Base-by-base conservation (phyloP, 1,284 basidiomycete genomes). In the Pholiota adiposa region DNA sequence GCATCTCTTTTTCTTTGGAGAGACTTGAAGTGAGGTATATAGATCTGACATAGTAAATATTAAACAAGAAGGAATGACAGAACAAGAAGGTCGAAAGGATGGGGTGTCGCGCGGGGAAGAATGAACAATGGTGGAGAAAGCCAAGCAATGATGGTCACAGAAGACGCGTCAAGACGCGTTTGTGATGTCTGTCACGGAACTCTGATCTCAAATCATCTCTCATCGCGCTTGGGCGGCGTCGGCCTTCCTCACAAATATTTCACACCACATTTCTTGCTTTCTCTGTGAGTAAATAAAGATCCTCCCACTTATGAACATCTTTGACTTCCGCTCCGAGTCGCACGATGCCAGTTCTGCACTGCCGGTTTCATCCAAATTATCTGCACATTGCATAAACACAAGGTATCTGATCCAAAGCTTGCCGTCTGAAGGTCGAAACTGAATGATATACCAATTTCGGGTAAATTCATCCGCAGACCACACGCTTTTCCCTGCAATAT, bases 1-100 rank as follows among this genome's bases (percentile, higher is more conserved):
- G 65, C 72, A 75, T 55, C 88, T 83, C 72, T 87, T 89, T 77
- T 90, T 92, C 68, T 73, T 81, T 1, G 87, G 88, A 40, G 89
- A 89, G 51, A 89, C 75, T 53, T 79, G 75, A 25, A 90, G 80
- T 33, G 81, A 72, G 44, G 84, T 75, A 70, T 89, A 89, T 16
- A 89, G 72, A 65, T 85, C 83, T 18, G 86, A 82, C 88, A 90
- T 90, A 44, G 33, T 41, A 48, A 44, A n/a, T 29, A 19, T 43
- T 48, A 38, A 60, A 40, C 23, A 46, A 18, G 43, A 38, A 54
- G 46, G 21, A 44, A 33, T 50, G 54, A 43, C 41, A 27, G n/a
- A 33, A 49, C n/a, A 41, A 56, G 7, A 14, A 12, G 31, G 38
- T 8, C 2, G 27, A 21, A 16, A 53, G 18, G 52, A 51, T 52